Conservation (phyloP, 169 alveolate genomes). For the Plasmodium adleri region DNA sequence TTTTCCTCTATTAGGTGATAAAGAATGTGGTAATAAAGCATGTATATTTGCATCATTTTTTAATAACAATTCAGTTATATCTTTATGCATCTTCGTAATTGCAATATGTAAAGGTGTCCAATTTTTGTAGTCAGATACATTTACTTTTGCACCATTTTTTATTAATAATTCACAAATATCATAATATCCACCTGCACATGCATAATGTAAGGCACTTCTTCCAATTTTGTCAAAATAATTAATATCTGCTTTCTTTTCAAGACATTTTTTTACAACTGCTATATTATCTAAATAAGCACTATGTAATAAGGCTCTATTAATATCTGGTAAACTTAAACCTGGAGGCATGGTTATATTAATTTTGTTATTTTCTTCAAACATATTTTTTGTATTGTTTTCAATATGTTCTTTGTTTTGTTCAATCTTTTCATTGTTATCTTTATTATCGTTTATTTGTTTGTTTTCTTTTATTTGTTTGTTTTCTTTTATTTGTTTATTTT, state of each 20-base stretch:
- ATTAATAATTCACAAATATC: constrained; percentile 83
- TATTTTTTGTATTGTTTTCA: constrained; percentile 9
- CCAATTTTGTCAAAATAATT: constrained; percentile 88
- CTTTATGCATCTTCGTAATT: constrained; percentile 88
- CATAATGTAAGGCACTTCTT: constrained; percentile 90
- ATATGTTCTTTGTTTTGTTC: constrained; percentile 1
- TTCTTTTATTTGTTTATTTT: not conserved
- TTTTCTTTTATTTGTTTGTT: not conserved
- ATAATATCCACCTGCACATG: constrained; percentile 88
- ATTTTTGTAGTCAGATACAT: constrained; percentile 86
- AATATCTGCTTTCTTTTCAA: constrained; percentile 80
- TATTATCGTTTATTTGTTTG: not conserved
- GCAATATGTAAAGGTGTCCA: constrained; percentile 91
- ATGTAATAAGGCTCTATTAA: constrained; percentile 78
- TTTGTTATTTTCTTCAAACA: constrained; percentile 27
- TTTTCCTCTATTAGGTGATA: constrained; percentile 89
- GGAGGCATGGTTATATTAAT: constrained; percentile 55
- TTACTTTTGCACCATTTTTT: constrained; percentile 83
- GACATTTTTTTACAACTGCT: constrained; percentile 78
- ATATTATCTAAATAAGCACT: constrained; percentile 89
- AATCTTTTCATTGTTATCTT: constrained; percentile 4
- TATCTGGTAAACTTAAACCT: constrained; percentile 72
- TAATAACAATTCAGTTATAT: constrained; percentile 83
- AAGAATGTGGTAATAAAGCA: constrained; percentile 86
- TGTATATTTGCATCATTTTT: constrained; percentile 84